A percentile compares a stretch with the other conserved stretches of the same genome.
phyloP scores from a whole-genome alignment of 1,284 basidiomycete species.

The Cryptococcus sp. region DNA sequence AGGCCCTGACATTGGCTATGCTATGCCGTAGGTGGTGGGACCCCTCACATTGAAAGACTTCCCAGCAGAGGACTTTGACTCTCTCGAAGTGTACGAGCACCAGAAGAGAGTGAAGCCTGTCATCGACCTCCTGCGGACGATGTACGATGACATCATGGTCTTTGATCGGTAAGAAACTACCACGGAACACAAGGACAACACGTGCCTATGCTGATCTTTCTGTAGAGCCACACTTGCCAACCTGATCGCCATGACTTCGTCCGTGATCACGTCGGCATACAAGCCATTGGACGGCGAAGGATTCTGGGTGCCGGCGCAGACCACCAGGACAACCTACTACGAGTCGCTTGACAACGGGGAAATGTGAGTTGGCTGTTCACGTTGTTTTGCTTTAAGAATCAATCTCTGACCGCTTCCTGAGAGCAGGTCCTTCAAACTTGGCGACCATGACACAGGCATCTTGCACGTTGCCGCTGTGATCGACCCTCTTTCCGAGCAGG shows the following conservation, averaged over 20 bases:
- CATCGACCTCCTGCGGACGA: conserved; percentile 59
- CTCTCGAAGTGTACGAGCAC: conserved; percentile 68
- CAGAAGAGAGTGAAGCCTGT: conserved; percentile 66
- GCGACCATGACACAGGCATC: conserved; percentile 64
- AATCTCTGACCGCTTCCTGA: neutral
- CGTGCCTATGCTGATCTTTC: conserved; percentile 4
- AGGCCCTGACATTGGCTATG: too few species aligned
- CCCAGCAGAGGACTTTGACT: conserved; percentile 62
- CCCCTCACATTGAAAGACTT: conserved; percentile 62
- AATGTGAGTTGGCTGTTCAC: conserved; percentile 55
- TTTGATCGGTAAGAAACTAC: conserved; percentile 52
- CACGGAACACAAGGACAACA: neutral
- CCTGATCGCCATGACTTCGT: conserved; percentile 63
- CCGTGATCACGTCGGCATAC: conserved; percentile 63
- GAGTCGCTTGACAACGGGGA: conserved; percentile 59
- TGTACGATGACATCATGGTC: conserved; percentile 52
- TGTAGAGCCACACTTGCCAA: conserved; percentile 59
- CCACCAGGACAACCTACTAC: conserved; percentile 58
- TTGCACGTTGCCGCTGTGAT: conserved; percentile 72
- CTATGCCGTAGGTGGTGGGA: conserved; percentile 58
- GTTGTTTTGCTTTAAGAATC: too few species aligned
- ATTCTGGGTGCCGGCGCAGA: conserved; percentile 61
- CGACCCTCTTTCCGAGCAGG: conserved; percentile 78
- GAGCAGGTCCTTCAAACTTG: conserved; percentile 64
- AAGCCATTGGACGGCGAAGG: conserved; percentile 66